Conservation (phyloP, 805 yeast species). For the Kodamaea sagamina region DNA sequence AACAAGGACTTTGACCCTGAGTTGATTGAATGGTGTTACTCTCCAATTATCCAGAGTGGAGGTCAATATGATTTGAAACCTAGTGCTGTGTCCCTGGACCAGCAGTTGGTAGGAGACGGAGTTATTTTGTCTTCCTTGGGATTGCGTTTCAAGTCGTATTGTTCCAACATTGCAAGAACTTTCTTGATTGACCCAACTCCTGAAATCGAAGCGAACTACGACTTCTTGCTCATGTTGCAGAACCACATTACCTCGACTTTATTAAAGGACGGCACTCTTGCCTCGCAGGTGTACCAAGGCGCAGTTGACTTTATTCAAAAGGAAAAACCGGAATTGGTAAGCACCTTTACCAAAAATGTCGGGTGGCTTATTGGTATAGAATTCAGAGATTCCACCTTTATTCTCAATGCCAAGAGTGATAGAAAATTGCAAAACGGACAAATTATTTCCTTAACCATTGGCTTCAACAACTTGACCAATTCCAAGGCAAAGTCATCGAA, state of each 20-base stretch:
- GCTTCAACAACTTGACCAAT: conserved; percentile 65
- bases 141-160: conserved; percentile 82
- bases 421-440: conserved; percentile 69
- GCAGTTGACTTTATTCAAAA: conserved; percentile 58
- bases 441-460: conserved; percentile 73
- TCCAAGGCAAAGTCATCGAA: conserved; percentile 47
- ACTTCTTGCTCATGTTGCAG: conserved; percentile 71
- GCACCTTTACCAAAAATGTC: conserved; percentile 69
- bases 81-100: conserved; percentile 73
- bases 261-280: conserved; percentile 67
- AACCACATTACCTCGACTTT: conserved; percentile 53
- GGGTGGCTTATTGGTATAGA: conserved; percentile 92
- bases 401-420: conserved; percentile 72
- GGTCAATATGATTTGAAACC: conserved; percentile 82
- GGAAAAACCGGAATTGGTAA: conserved; percentile 63
- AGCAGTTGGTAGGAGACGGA: conserved; percentile 64
- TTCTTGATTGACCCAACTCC: conserved; percentile 86
- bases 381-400: conserved; percentile 75
- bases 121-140: conserved; percentile 84
- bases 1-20: conserved; percentile 66
- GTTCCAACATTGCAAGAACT: conserved; percentile 85
- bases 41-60: conserved; percentile 89
- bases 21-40: conserved; percentile 88
- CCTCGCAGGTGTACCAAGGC: conserved; percentile 66
- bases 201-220: conserved; percentile 77